Base-by-base conservation (phyloP, 768 basidiomycete genomes). In the Rhodocollybia butyracea region DNA sequence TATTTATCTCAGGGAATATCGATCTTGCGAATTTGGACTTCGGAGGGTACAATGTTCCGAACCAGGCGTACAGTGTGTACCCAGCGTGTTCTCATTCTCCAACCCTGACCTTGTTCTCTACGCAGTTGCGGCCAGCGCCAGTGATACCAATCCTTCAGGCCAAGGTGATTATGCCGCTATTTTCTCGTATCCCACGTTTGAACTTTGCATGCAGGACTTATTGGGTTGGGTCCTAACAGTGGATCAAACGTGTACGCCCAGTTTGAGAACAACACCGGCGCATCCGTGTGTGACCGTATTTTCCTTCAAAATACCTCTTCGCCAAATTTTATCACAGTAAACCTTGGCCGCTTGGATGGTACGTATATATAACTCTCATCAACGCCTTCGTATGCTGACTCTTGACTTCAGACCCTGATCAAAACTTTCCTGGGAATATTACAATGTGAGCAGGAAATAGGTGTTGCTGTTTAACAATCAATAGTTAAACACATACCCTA, bases 181-280 rank as follows among this genome's bases (percentile, higher is more conserved):
- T 8, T 17, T 17, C 17, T 40, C 39, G 21, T 5, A n/a, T 19
- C 15, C 39, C 39, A 10, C 17, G 39, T n/a, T 13, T n/a, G 21
- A 6, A 6, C 7, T 40, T 5, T n/a, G 21, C 17, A 6, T 19
- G 15, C 6, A n/a, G 5, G 17, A 7, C 64, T 80, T 30, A 64
- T 79, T 62, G 85, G 87, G 2, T 78, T 89, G 3, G 89, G 89
- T 0, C 85, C 81, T 41, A 82, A 76, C 65, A 72, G 70, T n/a
- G 81, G 74, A 36, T 89, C 81, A 2, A 71, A 64, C 30, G 67
- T 89, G 51, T 68, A 75, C 52, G 42, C 62, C 42, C 59, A 66
- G 26, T 62, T 77, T 48, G 29, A 61, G n/a, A 54, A 26, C 38
- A 48, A 38, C 24, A 41, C 71, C 12, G 86, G 82, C 3, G 77